Conservation (phyloP, 768 basidiomycete species). For the Tricholoma bakamatsutake region DNA sequence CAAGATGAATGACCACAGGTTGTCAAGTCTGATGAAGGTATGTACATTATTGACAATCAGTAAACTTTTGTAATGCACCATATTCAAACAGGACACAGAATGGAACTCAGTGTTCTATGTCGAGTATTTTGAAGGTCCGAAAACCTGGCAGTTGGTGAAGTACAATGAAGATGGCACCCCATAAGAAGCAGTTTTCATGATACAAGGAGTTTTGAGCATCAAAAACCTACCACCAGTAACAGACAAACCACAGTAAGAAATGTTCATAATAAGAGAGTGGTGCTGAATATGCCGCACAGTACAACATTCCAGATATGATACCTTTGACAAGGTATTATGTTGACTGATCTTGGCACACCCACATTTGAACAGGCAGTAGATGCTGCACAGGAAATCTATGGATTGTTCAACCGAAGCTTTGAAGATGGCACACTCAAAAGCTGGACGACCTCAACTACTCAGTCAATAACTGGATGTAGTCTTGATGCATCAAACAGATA, state of each 20-base stretch:
- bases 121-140: neutral
- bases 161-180: neutral
- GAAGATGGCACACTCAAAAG: neutral
- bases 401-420: neutral
- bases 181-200: conserved; percentile 4
- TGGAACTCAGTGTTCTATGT: neutral
- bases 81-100: neutral
- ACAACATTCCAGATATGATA: neutral
- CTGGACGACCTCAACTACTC: neutral
- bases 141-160: neutral
- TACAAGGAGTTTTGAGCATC: conserved; percentile 1
- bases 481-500: neutral
- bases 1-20: neutral
- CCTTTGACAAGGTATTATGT: conserved; percentile 2
- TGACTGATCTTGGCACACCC: conserved; percentile 4
- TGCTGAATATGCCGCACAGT: neutral
- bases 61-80: neutral
- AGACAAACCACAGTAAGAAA: neutral
- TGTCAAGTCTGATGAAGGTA: neutral
- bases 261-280: neutral
- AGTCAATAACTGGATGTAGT: neutral
- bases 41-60: neutral
- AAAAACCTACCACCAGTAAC: neutral
- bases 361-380: conserved; percentile 2
- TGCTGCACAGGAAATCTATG: neutral